Evolutionary conservation across 495 filamentous ascomycete species (phyloP).

Genomic region (Aspergillus bridgeri): DNA sequence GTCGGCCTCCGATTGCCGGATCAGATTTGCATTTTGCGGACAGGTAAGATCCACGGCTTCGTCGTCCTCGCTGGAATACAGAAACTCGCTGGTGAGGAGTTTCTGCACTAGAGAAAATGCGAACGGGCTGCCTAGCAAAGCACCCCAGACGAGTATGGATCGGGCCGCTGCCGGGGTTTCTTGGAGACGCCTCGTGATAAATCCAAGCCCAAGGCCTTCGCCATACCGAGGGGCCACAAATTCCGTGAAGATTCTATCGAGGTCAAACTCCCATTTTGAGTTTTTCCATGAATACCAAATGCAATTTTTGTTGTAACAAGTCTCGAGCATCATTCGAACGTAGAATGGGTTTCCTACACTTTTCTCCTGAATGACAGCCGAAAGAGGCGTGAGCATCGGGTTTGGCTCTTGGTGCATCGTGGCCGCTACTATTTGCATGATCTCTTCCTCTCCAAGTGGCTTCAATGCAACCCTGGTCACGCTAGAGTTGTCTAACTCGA

Average conservation of each 20-base stretch:
- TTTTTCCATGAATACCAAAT: constrained; percentile 86
- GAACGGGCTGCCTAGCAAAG: constrained; percentile 73
- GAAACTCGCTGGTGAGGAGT: constrained; percentile 66
- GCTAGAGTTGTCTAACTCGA: constrained; percentile 41
- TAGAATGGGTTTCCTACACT: constrained; percentile 83
- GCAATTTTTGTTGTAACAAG: constrained; percentile 77
- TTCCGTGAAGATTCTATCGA: constrained; percentile 77
- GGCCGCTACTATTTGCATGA: constrained; percentile 69
- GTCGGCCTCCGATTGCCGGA: constrained; percentile 45
- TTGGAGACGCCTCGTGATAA: constrained; percentile 69
- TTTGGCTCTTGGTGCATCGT: constrained; percentile 57
- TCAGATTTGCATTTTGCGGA: constrained; percentile 29
- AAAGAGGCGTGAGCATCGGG: constrained; percentile 39
- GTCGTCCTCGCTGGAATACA: constrained; percentile 45
- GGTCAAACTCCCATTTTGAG: constrained; percentile 74
- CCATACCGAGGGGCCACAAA: constrained; percentile 74
- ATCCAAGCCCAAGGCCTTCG: constrained; percentile 72
- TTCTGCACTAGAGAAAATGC: constrained; percentile 77
- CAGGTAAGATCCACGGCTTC: constrained; percentile 32
- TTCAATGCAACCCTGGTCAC: constrained; percentile 63
- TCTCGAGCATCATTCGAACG: constrained; percentile 84
- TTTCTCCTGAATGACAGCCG: constrained; percentile 77
- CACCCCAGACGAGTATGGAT: constrained; percentile 82
- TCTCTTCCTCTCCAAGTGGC: constrained; percentile 69
- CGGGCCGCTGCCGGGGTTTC: constrained; percentile 69